Evolutionary conservation across 2,329 filamentous ascomycete species (phyloP), one percentile per base, ranked within the genome.

Genomic region (Calycina marina): DNA sequence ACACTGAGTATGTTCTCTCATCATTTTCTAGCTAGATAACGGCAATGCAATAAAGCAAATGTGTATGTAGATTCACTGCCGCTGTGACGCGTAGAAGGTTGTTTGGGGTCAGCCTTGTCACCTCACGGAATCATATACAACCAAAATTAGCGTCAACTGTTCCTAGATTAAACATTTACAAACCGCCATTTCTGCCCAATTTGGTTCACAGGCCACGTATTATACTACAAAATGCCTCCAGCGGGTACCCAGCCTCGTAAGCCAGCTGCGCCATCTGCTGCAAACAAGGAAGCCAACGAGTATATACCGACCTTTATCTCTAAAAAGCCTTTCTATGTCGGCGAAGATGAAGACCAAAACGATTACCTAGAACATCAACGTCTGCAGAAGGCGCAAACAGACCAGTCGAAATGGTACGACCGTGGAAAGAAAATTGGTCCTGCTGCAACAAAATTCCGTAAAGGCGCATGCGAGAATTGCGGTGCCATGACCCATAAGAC

Each of bases 281-380:
- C 68, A 11, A 71, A 67, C 34, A 93, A 93, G 55, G 85, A 93
- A 57, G 84, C 90, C 58, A 98, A 98, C 67, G 77, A 94, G 56
- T 98, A 98, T 65, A 98, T 98, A 50, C 90, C 90, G 4, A 76
- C 82, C 33, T 98, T 94, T 67, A 98, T 98, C 61, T 86, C 85
- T 48, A 94, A 93, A 57, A 86, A 92, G 46, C 90, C 90, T 4
- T 98, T 98, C 60, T 98, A 96, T 57, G 76, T 92, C 34, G 74
- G 71, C 48, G 75, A 81, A 47, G 82, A 85, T 52, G 77, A 77
- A 43, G 72, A 77, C 38, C 69, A 79, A 39, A 69, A 71, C 53
- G 86, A 96, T 51, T 98, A 96, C 55, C 81, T 98, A 43, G 84
- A 93, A 58, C 90, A 98, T 72, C 90, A 98, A 52, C 65, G 88